phyloP scores from a whole-genome alignment of 2,329 filamentous ascomycete species.

The Trichophaea hybrida region DNA sequence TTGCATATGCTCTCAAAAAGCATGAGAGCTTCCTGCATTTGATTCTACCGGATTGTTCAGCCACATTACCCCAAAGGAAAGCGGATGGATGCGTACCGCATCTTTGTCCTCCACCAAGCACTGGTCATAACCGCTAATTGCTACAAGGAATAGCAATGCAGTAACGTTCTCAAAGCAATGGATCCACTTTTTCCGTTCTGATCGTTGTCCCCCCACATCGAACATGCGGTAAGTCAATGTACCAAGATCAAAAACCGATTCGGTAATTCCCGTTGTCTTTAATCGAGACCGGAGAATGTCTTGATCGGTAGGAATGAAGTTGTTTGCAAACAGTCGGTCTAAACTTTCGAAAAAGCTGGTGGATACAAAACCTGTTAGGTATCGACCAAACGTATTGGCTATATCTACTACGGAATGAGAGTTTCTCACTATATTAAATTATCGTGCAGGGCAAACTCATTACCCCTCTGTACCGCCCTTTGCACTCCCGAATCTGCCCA shows the following conservation, averaged over 20 bases:
- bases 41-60: constrained; percentile 43
- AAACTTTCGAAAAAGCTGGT: constrained; percentile 67
- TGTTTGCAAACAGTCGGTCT: constrained; percentile 58
- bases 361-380: constrained; percentile 22
- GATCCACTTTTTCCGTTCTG: constrained; percentile 94
- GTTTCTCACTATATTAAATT: constrained; percentile 72
- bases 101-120: constrained; percentile 93
- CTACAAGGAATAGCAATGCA: constrained; percentile 81
- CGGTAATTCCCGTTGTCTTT: constrained; percentile 87
- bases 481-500: constrained; percentile 78
- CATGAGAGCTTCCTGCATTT: constrained; percentile 85
- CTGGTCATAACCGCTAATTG: constrained; percentile 92
- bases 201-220: constrained; percentile 81
- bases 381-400: neutral
- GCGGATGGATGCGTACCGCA: constrained; percentile 49
- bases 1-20: constrained; percentile 76
- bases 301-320: constrained; percentile 83
- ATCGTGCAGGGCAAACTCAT: constrained; percentile 92
- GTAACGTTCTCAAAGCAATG: constrained; percentile 93
- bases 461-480: constrained; percentile 77
- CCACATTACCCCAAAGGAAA: neutral
- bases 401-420: neutral
- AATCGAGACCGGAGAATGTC: constrained; percentile 83
- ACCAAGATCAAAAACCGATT: constrained; percentile 83
- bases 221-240: constrained; percentile 95